These are phyloP conservation scores for Sporothrix schenckii DNA, from an alignment of 2,329 filamentous ascomycete species.

Conservation along the genomic window DNA sequence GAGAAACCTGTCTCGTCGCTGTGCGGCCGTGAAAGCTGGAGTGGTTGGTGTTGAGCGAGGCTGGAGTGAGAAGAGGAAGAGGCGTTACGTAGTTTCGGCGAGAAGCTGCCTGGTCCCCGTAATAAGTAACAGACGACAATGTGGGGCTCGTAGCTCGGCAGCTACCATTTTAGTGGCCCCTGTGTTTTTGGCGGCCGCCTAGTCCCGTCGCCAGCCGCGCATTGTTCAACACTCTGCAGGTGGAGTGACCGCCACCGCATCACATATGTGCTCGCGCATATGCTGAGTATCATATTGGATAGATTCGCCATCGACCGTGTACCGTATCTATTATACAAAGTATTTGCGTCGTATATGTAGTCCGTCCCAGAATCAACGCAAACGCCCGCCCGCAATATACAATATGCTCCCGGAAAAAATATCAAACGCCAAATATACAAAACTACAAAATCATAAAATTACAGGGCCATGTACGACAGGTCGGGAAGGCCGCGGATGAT, in stretches of 20 bases:
- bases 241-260: conserved; percentile 4
- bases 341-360: background rate
- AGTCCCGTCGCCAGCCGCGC: background rate
- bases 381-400: conserved; percentile 12
- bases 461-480: conserved; percentile 45
- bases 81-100: conserved; percentile 1
- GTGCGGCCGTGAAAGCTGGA: background rate
- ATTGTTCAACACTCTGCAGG: conserved; percentile 5
- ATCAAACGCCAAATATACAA: background rate
- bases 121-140: conserved; percentile 9
- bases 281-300: background rate
- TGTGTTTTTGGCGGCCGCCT: background rate
- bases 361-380: background rate
- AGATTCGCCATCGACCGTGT: background rate
- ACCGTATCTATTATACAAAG: background rate
- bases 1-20: conserved; percentile 17
- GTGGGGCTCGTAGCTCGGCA: conserved; percentile 8
- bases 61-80: background rate
- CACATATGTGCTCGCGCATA: background rate
- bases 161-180: conserved; percentile 18
- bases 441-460: conserved; percentile 1
- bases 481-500: conserved; percentile 42
- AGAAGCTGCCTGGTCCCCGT: conserved; percentile 12
- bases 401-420: conserved; percentile 14
- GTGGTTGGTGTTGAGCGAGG: background rate